A percentile compares a stretch with the other conserved stretches of the same genome.
Conservation (phyloP, 345 rosid species). For the Linum lewisii region DNA sequence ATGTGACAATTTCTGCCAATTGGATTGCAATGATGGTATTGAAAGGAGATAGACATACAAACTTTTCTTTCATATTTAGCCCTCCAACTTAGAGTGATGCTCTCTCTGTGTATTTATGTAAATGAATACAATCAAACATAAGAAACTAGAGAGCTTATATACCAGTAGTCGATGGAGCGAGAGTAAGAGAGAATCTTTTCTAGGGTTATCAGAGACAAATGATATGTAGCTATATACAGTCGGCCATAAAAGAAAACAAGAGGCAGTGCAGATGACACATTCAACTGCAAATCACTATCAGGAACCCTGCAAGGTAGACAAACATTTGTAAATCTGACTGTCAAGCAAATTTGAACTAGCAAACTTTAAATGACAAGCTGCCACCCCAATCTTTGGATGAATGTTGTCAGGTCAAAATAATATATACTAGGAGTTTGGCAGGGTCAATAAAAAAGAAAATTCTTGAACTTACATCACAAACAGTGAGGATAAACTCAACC, state of each 20-base stretch:
- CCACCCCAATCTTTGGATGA: too few species aligned
- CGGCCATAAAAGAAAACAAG: slow-evolving; percentile 9
- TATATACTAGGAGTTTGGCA: neutral
- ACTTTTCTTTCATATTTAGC: neutral
- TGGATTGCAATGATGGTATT: too few species aligned
- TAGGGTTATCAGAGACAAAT: neutral
- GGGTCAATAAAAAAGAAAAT: neutral
- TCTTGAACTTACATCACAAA: neutral
- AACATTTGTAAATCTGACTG: neutral
- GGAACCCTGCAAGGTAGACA: slow-evolving; percentile 5
- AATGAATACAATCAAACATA: too few species aligned
- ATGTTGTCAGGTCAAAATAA: neutral
- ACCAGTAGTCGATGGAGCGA: neutral
- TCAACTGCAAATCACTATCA: slow-evolving; percentile 5
- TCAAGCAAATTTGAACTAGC: neutral
- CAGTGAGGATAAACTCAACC: slow-evolving; percentile 17
- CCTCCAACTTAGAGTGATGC: neutral
- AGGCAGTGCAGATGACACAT: neutral
- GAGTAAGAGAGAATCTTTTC: neutral
- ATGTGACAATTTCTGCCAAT: too few species aligned
- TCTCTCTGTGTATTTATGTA: neutral
- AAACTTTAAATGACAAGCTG: too few species aligned
- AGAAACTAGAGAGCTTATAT: neutral
- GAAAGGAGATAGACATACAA: too few species aligned
- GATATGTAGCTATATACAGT: slow-evolving; percentile 3